Base-by-base conservation (phyloP, 768 basidiomycete species). In the Basidioascus undulatus region DNA sequence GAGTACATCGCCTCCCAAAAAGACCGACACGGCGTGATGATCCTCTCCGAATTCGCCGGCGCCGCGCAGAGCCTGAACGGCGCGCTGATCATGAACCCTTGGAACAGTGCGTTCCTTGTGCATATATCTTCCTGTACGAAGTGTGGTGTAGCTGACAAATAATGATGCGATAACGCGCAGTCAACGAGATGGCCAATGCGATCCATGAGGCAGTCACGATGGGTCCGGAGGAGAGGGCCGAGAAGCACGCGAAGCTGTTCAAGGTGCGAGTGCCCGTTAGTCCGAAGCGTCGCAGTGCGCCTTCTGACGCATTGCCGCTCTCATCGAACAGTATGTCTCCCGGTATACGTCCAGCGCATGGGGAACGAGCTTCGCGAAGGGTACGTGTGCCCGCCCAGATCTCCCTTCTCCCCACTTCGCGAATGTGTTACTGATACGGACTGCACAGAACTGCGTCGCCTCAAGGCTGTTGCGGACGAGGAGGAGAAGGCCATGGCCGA, bases 1-100 rank as follows among this genome's bases (percentile, higher is more conserved):
- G 92, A 98, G 59, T 98, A 96, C 57, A 76, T 96, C 50, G 84
- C 87, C 0, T 86, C 82, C 50, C 92, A 96, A 54, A 75, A 83
- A 52, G 72, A 76, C 31, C 70, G 77, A 11, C 83, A 94, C 55
- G 92, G 92, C 32, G 80, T 80, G 15, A 83, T 98, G 77, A 92
- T 98, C 56, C 68, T 98, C 11, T 92, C 86, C 51, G 92, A 98
- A 57, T 96, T 98, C 49, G 89, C 92, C 4, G 92, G 92, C 23
- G 92, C 92, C 9, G 87, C 84, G 13, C 87, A 94, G 61, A 79
- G 52, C 11, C 43, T 98, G 46, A 94, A 96, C 56, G 92, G 92
- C 18, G 80, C 78, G 26, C 68, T 98, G 50, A 84, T 98, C 55
- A 84, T 96, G 53, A 98, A 98, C 63, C 92, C 92, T 18, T n/a